Evolutionary conservation across 176 grass and related monocot genomes (phyloP), one percentile per base, ranked within the genome.

Genomic region (Coix lacrymajobi): DNA sequence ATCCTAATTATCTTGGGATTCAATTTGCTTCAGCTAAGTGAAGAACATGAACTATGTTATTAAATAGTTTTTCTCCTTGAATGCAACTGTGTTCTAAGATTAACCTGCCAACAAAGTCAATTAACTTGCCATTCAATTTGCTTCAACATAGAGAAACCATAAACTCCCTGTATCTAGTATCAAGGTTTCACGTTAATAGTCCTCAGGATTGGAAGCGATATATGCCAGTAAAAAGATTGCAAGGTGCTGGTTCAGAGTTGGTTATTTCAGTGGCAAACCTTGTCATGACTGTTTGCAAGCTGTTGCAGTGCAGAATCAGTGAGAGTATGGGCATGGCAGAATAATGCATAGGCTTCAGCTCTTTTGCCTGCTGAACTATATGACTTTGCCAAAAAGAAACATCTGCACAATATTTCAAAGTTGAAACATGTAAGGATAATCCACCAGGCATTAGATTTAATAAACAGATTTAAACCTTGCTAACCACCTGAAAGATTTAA

Each of bases 301-400:
- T 93, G 92, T 54, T 96, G 79, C 41, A 93, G 76, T 33, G 82
- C 85, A 84, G 87, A 73, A 80, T 93, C 83, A 9, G 81, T 38
- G 62, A 98, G 91, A 78, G 87, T 88, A 32, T 20, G 85, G 58
- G 93, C 96, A 90, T 98, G 78, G 57, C 87, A 90, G 84, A 95
- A 95, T 46, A 98, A 84, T 61, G 88, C 85, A 85, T 96, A 98
- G 71, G 93, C 91, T 88, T 98, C 96, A 54, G 92, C 73, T 87
- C 91, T 95, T 91, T 98, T 98, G 51, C 93, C 83, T 67, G 89
- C 91, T 82, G 92, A 93, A 92, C 96, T 95, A 73, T 98, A 98
- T 70, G 93, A 98, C 79, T 93, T 95, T 12, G 93, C 96, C 85
- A 98, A 89, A 88, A 89, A 98, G 73, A 98, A 98, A 86, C 96